Conservation (phyloP, 352 stramenopile species). For the Peronospora destructor region DNA sequence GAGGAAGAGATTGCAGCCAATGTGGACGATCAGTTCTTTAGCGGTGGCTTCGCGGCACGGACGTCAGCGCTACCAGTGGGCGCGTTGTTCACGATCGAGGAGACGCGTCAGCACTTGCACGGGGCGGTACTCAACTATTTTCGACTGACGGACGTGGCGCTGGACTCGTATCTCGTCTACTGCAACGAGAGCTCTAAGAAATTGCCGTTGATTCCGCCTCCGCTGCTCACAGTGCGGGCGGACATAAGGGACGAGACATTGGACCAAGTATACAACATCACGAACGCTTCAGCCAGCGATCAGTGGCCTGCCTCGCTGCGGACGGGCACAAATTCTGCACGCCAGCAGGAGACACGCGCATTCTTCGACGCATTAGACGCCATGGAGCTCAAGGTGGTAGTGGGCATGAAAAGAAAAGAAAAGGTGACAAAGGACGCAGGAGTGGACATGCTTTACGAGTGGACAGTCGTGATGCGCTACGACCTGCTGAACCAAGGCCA, state of each 20-base stretch:
- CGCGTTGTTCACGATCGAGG: constrained; percentile 64
- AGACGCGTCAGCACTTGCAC: constrained; percentile 64
- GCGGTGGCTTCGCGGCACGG: constrained; percentile 38
- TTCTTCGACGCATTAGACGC: constrained; percentile 66
- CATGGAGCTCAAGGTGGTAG: constrained; percentile 51
- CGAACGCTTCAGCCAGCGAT: constrained; percentile 24
- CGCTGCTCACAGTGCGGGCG: constrained; percentile 42
- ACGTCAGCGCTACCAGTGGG: constrained; percentile 54
- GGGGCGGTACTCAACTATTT: constrained; percentile 60
- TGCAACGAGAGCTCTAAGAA: constrained; percentile 11
- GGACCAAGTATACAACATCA: constrained; percentile 39
- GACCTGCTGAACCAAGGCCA: constrained; percentile 66
- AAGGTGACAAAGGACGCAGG: not conserved
- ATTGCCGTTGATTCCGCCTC: constrained; percentile 30
- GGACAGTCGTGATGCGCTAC: constrained; percentile 58
- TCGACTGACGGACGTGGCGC: constrained; percentile 38
- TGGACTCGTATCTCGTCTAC: constrained; percentile 45
- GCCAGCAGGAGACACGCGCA: constrained; percentile 28
- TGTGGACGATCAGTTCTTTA: constrained; percentile 57
- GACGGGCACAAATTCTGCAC: constrained; percentile 18
- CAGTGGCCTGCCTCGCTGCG: constrained; percentile 50
- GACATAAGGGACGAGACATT: constrained; percentile 24
- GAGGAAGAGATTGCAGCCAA: constrained; percentile 64
- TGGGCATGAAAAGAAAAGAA: constrained; percentile 41
- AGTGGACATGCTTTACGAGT: constrained; percentile 37